Percentiles rank a stretch among this genome's conserved stretches.
These are phyloP conservation scores for Coemansia sp. DNA, from an alignment of 192 early-diverging fungal species.

Conservation along the genomic window DNA sequence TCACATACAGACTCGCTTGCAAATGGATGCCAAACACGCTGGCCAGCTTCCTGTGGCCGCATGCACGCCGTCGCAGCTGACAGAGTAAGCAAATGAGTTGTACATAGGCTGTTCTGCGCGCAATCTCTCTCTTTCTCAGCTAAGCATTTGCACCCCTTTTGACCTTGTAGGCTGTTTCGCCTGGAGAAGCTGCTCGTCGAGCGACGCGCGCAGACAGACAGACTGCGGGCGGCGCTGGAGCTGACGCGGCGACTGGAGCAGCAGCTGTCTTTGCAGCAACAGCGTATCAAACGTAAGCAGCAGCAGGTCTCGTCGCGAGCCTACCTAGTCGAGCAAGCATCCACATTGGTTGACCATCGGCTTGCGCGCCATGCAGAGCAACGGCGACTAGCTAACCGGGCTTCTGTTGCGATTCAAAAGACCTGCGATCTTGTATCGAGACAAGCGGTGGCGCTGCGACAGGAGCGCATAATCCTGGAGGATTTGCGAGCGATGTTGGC, in stretches of 20 bases:
- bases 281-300: conserved; percentile 1
- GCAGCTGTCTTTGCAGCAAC: conserved; percentile 2
- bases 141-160: too few relatives aligned
- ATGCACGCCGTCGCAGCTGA: not conserved
- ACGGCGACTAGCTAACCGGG: not conserved
- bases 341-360: not conserved
- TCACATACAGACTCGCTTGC: not conserved
- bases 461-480: conserved; percentile 46
- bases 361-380: not conserved
- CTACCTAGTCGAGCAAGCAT: conserved; percentile 16
- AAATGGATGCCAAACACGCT: not conserved
- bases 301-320: conserved; percentile 5
- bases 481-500: conserved; percentile 50
- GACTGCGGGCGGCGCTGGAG: conserved; percentile 3
- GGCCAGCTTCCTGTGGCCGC: not conserved
- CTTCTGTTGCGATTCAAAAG: not conserved
- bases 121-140: too few relatives aligned
- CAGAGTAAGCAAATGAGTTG: not conserved
- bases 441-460: conserved; percentile 15
- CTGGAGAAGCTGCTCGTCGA: conserved; percentile 11
- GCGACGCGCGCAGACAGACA: not conserved
- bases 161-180: conserved; percentile 12
- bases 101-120: too few relatives aligned
- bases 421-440: not conserved
- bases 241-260: conserved; percentile 9